Percentiles rank a stretch among this genome's conserved stretches.
Evolutionary conservation across 2,329 filamentous ascomycete species (phyloP).

Genomic region (Xylaria sp.): DNA sequence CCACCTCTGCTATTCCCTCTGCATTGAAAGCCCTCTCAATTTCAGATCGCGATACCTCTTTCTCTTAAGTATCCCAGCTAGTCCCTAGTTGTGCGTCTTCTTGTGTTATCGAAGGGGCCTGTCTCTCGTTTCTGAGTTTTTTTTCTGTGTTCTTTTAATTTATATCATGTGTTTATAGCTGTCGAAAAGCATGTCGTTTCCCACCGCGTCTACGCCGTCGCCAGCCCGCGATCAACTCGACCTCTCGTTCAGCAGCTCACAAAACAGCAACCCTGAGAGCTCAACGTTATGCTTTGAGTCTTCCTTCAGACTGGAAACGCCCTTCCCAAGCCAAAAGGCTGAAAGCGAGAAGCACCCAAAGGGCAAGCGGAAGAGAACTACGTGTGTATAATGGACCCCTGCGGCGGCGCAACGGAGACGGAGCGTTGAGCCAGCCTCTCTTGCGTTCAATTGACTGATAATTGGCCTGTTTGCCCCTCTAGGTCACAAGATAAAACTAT

Average conservation of each 20-base stretch:
- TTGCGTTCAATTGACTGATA: conserved; percentile 30
- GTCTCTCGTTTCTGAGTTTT: conserved; percentile 30
- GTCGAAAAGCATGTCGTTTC: conserved; percentile 41
- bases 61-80: conserved; percentile 1
- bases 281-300: conserved; percentile 52
- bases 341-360: conserved; percentile 62
- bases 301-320: conserved; percentile 50
- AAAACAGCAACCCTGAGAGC: conserved; percentile 47
- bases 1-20: conserved; percentile 35
- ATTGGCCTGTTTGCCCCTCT: conserved; percentile 31
- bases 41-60: conserved; percentile 28
- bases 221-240: conserved; percentile 43
- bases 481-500: conserved; percentile 90
- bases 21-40: conserved; percentile 24
- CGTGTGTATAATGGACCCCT: conserved; percentile 58
- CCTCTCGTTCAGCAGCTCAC: conserved; percentile 44
- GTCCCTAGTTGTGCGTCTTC: conserved; percentile 11
- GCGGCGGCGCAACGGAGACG: conserved; percentile 3
- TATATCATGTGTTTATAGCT: conserved; percentile 46
- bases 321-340: conserved; percentile 46
- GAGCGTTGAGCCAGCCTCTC: conserved; percentile 2
- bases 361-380: conserved; percentile 71
- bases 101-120: conserved; percentile 10
- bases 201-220: conserved; percentile 46
- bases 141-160: conserved; percentile 17